Evolutionary conservation across 192 early-diverging fungal species (phyloP).

Genomic region (Chytriomyces confervae): DNA sequence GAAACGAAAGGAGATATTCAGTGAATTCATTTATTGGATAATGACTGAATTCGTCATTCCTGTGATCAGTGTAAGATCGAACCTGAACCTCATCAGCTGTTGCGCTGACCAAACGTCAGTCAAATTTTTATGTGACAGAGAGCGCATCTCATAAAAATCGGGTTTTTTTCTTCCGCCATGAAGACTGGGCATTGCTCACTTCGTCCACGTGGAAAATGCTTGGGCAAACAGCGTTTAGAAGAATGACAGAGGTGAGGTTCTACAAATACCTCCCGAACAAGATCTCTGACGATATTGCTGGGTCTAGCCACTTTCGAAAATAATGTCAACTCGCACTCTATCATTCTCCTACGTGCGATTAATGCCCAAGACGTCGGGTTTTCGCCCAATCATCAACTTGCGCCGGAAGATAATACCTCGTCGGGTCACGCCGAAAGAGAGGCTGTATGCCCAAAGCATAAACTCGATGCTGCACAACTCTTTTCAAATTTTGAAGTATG

Average conservation of each 20-base stretch:
- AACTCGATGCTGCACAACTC: constrained; percentile 62
- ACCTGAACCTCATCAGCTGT: neutral
- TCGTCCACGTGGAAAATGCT: constrained; percentile 53
- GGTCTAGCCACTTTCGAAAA: constrained; percentile 6
- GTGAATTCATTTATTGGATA: constrained; percentile 72
- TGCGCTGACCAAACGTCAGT: constrained; percentile 37
- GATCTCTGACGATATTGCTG: neutral
- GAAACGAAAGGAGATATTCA: constrained; percentile 62
- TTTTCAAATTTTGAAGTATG: constrained; percentile 61
- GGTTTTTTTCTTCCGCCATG: constrained; percentile 80
- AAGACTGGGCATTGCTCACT: constrained; percentile 70
- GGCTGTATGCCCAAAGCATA: constrained; percentile 42
- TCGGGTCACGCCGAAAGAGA: neutral
- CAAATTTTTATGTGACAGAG: constrained; percentile 84
- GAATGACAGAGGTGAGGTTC: constrained; percentile 26
- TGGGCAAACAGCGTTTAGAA: constrained; percentile 39
- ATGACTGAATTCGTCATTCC: constrained; percentile 63
- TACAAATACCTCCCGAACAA: neutral
- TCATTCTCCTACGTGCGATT: constrained; percentile 74
- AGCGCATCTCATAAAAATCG: constrained; percentile 63
- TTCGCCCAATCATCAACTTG: constrained; percentile 83
- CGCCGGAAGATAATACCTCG: constrained; percentile 41
- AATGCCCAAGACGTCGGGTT: constrained; percentile 76
- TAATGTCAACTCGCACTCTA: constrained; percentile 34
- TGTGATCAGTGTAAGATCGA: constrained; percentile 57